Evolutionary conservation across 768 basidiomycete genomes (phyloP).

Genomic region (Lentinula sp.): DNA sequence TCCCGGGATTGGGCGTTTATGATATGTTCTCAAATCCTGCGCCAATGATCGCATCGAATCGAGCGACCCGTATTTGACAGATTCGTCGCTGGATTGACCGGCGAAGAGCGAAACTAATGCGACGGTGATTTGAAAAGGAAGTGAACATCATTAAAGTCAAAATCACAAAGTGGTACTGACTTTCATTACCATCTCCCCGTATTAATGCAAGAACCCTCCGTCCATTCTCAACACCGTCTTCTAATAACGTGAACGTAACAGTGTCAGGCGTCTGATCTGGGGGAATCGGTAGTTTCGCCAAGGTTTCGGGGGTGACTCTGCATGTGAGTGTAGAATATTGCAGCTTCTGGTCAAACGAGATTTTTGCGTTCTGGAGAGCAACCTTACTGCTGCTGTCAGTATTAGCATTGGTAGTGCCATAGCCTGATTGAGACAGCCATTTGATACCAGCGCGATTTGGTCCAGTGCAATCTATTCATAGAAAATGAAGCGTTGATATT

Average conservation of each 20-base stretch:
- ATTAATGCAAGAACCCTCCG: not conserved
- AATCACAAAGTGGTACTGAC: not conserved
- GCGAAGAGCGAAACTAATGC: not conserved
- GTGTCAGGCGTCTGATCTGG: not conserved
- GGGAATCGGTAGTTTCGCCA: conserved; percentile 5
- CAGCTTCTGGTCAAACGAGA: conserved; percentile 14
- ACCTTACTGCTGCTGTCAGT: not conserved
- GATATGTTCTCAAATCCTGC: not conserved
- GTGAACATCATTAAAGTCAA: not conserved
- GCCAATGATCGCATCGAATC: conserved; percentile 9
- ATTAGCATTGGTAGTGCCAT: not conserved
- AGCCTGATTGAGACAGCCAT: conserved; percentile 10
- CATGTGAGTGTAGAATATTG: conserved; percentile 11
- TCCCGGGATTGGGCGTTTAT: conserved; percentile 6
- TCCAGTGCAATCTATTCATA: conserved; percentile 15
- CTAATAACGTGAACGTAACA: not conserved
- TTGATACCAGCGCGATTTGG: conserved; percentile 11
- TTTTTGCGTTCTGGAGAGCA: conserved; percentile 4
- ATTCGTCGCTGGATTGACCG: not conserved
- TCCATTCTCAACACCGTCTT: conserved; percentile 5
- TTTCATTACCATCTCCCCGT: not conserved
- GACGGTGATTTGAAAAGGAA: too few relatives aligned
- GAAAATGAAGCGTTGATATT: not conserved
- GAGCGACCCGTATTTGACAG: conserved; percentile 10
- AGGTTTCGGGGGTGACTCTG: conserved; percentile 8